Percentiles rank a stretch among this genome's conserved stretches.
These are phyloP conservation scores for Heritiera littoralis DNA, from an alignment of 345 rosid genomes.

Conservation along the genomic window DNA sequence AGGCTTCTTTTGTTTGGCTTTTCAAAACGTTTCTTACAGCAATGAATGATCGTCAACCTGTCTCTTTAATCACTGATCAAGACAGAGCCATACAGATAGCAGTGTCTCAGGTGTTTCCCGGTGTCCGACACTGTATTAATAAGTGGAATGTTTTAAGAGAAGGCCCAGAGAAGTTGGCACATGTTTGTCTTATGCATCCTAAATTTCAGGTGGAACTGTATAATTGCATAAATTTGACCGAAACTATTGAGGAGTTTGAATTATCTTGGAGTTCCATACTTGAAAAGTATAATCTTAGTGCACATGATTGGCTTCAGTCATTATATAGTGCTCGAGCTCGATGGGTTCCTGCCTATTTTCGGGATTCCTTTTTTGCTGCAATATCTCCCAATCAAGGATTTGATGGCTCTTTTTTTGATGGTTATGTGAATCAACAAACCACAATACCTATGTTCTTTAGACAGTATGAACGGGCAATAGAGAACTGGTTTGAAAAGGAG, in stretches of 20 bases:
- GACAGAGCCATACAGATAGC: constrained; percentile 81
- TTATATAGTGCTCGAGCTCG: constrained; percentile 77
- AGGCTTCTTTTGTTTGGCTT: constrained; percentile 85
- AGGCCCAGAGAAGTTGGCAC: constrained; percentile 91
- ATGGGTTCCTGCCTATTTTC: constrained; percentile 90
- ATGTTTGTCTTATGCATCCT: constrained; percentile 68
- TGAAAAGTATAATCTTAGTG: constrained; percentile 75
- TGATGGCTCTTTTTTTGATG: constrained; percentile 82
- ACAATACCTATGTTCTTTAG: constrained; percentile 88
- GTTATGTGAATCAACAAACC: constrained; percentile 86
- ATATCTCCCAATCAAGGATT: constrained; percentile 68
- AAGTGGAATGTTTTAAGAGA: constrained; percentile 92
- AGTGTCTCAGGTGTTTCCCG: constrained; percentile 77
- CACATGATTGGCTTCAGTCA: constrained; percentile 87
- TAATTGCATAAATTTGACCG: constrained; percentile 87
- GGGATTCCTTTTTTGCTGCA: constrained; percentile 84
- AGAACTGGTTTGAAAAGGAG: constrained; percentile 84
- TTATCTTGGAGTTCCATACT: constrained; percentile 75
- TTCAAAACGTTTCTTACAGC: constrained; percentile 89
- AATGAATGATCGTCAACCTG: constrained; percentile 75
- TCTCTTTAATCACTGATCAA: constrained; percentile 80
- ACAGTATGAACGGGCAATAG: constrained; percentile 93
- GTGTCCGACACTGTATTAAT: constrained; percentile 78
- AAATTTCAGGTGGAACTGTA: constrained; percentile 79
- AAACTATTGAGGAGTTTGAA: constrained; percentile 94